These are phyloP conservation scores for Dryas integrifolia DNA, from an alignment of 331 rosid species.

Conservation along the genomic window DNA sequence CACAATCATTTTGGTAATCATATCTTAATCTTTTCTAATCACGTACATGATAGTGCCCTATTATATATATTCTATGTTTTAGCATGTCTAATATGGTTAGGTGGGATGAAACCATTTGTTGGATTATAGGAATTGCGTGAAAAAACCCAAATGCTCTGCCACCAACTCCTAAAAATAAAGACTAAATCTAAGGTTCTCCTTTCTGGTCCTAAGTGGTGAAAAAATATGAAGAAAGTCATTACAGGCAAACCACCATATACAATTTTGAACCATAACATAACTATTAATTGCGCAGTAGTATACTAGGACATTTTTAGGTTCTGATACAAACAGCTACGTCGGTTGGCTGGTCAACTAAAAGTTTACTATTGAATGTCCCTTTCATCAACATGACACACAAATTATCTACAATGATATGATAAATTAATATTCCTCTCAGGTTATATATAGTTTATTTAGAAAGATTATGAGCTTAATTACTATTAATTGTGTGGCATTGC, in stretches of 20 bases:
- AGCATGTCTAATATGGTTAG: constrained; percentile 29
- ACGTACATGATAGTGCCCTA: constrained; percentile 22
- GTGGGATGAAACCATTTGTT: constrained; percentile 39
- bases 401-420: neutral
- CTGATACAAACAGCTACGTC: neutral
- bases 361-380: neutral
- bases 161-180: constrained; percentile 9
- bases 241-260: constrained; percentile 18
- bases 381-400: constrained; percentile 10
- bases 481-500: neutral
- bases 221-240: constrained; percentile 16
- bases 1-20: constrained; percentile 21
- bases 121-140: constrained; percentile 27
- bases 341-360: constrained; percentile 18
- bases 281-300: neutral
- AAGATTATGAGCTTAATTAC: neutral
- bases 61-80: constrained; percentile 15
- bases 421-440: neutral
- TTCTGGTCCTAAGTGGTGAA: constrained; percentile 12
- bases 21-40: constrained; percentile 6
- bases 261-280: neutral
- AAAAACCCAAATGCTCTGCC: neutral
- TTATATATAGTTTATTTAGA: constrained; percentile 12
- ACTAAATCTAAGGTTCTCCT: constrained; percentile 7
- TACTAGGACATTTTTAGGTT: neutral